Conservation (phyloP, 495 filamentous ascomycete genomes). For the Penicillium soppii region DNA sequence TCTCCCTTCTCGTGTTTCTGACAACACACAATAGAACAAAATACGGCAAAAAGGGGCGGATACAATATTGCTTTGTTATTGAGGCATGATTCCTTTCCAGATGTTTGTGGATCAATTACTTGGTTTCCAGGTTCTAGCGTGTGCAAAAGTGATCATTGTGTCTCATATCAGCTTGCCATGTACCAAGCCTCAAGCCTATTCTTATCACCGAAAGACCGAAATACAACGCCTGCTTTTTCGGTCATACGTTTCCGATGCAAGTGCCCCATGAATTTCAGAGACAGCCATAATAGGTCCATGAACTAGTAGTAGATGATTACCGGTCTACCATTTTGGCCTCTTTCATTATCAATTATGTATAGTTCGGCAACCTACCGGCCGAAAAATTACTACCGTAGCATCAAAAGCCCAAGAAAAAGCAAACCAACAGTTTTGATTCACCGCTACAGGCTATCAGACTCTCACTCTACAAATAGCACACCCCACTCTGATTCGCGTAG, state of each 20-base stretch:
- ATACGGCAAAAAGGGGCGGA: not conserved
- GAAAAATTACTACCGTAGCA: constrained; percentile 3
- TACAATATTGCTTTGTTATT: not conserved
- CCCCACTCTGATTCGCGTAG: not conserved
- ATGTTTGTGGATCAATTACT: not conserved
- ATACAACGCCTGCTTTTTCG: not conserved
- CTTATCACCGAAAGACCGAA: not conserved
- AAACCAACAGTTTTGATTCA: not conserved
- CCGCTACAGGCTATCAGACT: not conserved
- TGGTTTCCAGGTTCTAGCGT: not conserved
- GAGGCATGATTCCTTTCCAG: not conserved
- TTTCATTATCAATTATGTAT: not conserved
- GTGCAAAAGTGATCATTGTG: constrained; percentile 5
- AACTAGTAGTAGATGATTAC: not conserved
- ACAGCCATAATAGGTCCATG: not conserved
- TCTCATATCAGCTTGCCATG: constrained; percentile 11
- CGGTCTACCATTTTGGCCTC: not conserved
- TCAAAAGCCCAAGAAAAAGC: not conserved
- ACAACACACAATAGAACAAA: not conserved
- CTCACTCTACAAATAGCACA: not conserved
- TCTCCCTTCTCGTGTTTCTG: not conserved
- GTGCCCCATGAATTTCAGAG: too few species aligned
- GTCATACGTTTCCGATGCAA: not conserved
- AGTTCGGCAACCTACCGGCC: not conserved
- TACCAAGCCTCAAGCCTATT: constrained; percentile 4